Conservation (phyloP, 2,329 filamentous ascomycete genomes). For the Alternaria sp. region DNA sequence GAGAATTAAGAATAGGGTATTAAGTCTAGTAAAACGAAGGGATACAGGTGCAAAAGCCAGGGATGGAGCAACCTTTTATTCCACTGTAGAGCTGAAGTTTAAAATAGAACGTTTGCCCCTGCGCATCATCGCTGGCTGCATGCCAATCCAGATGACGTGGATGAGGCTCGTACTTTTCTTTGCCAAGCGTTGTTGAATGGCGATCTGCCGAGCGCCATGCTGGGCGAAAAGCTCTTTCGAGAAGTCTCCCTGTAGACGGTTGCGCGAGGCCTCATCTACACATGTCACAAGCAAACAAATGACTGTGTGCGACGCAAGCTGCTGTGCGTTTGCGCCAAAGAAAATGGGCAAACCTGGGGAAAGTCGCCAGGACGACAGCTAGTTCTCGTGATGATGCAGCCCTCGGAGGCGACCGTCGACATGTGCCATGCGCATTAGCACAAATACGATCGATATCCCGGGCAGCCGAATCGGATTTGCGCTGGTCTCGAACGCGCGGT, state of each 20-base stretch:
- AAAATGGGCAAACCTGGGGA: background rate
- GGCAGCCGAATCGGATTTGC: background rate
- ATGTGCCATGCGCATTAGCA: background rate
- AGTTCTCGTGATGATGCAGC: background rate
- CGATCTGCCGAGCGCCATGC: slow-evolving; percentile 10
- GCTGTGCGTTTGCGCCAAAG: background rate
- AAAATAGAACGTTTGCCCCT: slow-evolving; percentile 8
- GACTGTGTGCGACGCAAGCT: background rate
- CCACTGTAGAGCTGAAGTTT: background rate
- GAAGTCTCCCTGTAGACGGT: background rate
- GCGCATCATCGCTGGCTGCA: slow-evolving; percentile 17
- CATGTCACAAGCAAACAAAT: background rate
- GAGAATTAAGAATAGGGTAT: background rate
- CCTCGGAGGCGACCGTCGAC: background rate
- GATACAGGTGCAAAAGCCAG: background rate
- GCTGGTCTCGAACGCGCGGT: background rate
- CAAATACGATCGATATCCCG: background rate
- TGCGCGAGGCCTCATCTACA: background rate
- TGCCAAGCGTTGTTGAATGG: slow-evolving; percentile 14
- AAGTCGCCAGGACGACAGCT: background rate
- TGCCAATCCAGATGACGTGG: slow-evolving; percentile 21
- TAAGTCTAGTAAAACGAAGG: background rate
- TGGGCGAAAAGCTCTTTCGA: background rate
- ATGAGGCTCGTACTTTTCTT: slow-evolving; percentile 18
- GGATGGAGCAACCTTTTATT: background rate